phyloP scores from a whole-genome alignment of 768 basidiomycete genomes.

The Russula olivacea region DNA sequence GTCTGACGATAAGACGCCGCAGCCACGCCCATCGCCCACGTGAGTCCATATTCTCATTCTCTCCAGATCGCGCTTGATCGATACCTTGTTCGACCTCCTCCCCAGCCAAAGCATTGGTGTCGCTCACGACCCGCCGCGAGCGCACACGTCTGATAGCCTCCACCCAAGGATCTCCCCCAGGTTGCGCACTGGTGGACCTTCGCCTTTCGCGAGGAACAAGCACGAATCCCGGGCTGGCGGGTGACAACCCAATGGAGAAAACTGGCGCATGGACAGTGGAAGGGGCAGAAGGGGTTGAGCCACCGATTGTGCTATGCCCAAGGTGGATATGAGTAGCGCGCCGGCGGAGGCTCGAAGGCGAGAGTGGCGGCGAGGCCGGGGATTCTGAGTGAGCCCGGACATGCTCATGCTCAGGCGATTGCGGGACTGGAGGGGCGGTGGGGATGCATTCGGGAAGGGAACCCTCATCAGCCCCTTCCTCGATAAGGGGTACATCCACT shows the following conservation, averaged over 20 bases:
- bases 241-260: slow-evolving; percentile 71
- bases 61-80: background rate
- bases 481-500: slow-evolving; percentile 8
- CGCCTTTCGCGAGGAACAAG: slow-evolving; percentile 52
- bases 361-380: slow-evolving; percentile 2
- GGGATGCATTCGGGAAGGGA: background rate
- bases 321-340: slow-evolving; percentile 5
- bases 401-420: slow-evolving; percentile 15
- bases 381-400: slow-evolving; percentile 3
- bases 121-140: slow-evolving; percentile 18
- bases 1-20: background rate
- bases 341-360: slow-evolving; percentile 15
- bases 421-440: background rate
- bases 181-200: slow-evolving; percentile 37
- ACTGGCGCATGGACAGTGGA: slow-evolving; percentile 35
- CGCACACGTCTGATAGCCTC: slow-evolving; percentile 12
- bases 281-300: slow-evolving; percentile 9
- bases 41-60: background rate
- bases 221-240: slow-evolving; percentile 73
- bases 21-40: slow-evolving; percentile 12
- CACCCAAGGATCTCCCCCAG: slow-evolving; percentile 12
- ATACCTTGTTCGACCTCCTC: slow-evolving; percentile 3
- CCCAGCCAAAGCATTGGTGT: background rate
- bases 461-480: slow-evolving; percentile 8
- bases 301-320: slow-evolving; percentile 16